phyloP scores from a whole-genome alignment of 306 rosid species.

The Hippophae tibetana region DNA sequence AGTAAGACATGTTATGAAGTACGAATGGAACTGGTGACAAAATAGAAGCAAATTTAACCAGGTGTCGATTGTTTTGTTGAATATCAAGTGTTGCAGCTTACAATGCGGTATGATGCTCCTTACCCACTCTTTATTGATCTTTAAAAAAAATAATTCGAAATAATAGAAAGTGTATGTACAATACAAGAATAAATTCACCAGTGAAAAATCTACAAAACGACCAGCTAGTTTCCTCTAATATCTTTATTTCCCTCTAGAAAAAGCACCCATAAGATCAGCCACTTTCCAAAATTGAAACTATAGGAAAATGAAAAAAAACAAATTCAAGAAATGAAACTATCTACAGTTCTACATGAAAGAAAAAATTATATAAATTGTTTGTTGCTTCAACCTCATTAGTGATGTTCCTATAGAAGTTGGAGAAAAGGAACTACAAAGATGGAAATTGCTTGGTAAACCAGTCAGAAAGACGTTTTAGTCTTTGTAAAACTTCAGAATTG shows the following conservation, averaged over 20 bases:
- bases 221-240: slow-evolving; percentile 32
- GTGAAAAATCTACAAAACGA: slow-evolving; percentile 41
- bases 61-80: too few relatives aligned
- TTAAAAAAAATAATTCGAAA: too few relatives aligned
- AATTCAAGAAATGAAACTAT: slow-evolving; percentile 8
- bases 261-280: slow-evolving; percentile 19
- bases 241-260: slow-evolving; percentile 22
- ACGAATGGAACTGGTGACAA: too few relatives aligned
- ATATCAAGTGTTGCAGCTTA: too few relatives aligned
- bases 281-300: slow-evolving; percentile 17
- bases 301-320: slow-evolving; percentile 15
- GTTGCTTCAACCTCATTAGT: too few relatives aligned
- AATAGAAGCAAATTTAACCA: too few relatives aligned
- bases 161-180: slow-evolving; percentile 37
- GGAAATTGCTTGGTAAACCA: slow-evolving; percentile 61
- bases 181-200: slow-evolving; percentile 57
- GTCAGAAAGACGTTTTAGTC: slow-evolving; percentile 61
- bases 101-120: too few relatives aligned
- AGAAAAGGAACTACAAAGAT: slow-evolving; percentile 32
- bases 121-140: too few relatives aligned
- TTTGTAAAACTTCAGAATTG: slow-evolving; percentile 42
- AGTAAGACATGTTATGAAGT: too few relatives aligned
- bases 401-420: too few relatives aligned
- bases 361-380: too few relatives aligned
- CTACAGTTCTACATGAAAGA: too few relatives aligned